Percentiles rank a stretch among this genome's conserved stretches.
phyloP scores from a whole-genome alignment of 2,329 filamentous ascomycete genomes.

The Elsinoe perseae region DNA sequence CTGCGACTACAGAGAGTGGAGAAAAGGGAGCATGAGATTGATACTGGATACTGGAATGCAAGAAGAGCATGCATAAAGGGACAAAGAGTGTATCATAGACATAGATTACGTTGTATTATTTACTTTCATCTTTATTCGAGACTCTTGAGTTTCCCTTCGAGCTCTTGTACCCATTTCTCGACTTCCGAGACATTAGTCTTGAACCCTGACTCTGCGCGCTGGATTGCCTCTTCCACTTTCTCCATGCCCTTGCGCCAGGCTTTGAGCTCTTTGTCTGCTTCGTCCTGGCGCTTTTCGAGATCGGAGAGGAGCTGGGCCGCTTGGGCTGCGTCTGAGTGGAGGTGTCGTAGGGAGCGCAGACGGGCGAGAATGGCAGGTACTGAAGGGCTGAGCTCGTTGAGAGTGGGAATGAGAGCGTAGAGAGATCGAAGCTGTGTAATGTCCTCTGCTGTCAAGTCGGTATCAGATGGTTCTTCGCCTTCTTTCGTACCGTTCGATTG shows the following conservation, averaged over 20 bases:
- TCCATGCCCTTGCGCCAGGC: constrained; percentile 77
- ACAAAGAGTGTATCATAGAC: background rate
- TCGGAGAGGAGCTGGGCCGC: constrained; percentile 70
- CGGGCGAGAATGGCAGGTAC: constrained; percentile 80
- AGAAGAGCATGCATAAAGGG: background rate
- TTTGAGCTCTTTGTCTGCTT: constrained; percentile 75
- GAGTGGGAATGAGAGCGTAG: constrained; percentile 79
- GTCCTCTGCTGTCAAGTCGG: constrained; percentile 52
- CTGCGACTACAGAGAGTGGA: background rate
- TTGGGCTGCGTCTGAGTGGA: constrained; percentile 79
- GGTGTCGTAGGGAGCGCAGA: constrained; percentile 69
- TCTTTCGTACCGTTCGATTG: constrained; percentile 20
- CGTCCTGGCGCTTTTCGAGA: constrained; percentile 70
- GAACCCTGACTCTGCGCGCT: constrained; percentile 61
- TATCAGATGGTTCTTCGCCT: constrained; percentile 20
- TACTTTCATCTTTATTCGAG: background rate
- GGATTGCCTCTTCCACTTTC: constrained; percentile 68
- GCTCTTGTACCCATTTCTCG: constrained; percentile 77
- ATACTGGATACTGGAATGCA: constrained; percentile 12
- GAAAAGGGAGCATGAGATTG: constrained; percentile 2
- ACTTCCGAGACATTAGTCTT: constrained; percentile 76
- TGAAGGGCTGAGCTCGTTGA: constrained; percentile 76
- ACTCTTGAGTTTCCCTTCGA: constrained; percentile 65
- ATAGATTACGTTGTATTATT: background rate
- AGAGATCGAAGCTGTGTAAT: constrained; percentile 82